Evolutionary conservation across 768 basidiomycete species (phyloP), one percentile per base, ranked within the genome.

Genomic region (Phlebiopsis flavidoalba): DNA sequence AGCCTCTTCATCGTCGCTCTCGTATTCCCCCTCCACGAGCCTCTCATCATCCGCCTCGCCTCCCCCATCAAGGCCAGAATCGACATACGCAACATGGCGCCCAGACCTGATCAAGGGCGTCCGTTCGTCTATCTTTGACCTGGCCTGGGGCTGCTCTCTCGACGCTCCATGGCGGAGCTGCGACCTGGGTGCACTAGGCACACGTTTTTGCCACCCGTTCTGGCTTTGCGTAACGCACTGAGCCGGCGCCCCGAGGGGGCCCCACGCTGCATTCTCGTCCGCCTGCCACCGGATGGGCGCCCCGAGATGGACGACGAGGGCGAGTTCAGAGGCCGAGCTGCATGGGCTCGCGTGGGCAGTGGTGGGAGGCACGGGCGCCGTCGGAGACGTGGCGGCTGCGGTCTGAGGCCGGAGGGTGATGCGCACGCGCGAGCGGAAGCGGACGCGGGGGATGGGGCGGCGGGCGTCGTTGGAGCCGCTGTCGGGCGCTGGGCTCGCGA

Each of bases 301-400:
- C 43, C 91, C 93, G 63, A 93, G 87, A 45, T 90, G 91, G 2
- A 91, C 92, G 4, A 89, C 91, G 3, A 81, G 82, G 1, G 90
- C 91, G 47, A 31, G 26, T 12, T 80, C 79, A 6, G 86, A 85
- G 21, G 76, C 65, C 36, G 85, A 83, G 19, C 86, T 85, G 36
- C 76, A 64, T 19, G 86, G 49, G 52, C 48, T 59, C 21, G 54
- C 53, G n/a, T 86, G 84, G 43, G 76, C 63, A n/a, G 86, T 37
- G 52, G 40, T 57, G 50, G 58, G 26, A 31, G 26, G 26, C 26
- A 31, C 60, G 19, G n/a, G 56, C 57, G 45, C 48, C n/a, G 33
- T 53, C 48, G 26, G 26, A 48, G 59, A 26, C 8, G 53, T 59
- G 74, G 21, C 77, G 77, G 64, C 79, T 78, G 31, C 77, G n/a